Base-by-base conservation (phyloP, 1,284 basidiomycete species). In the Chondrostereum purpureum region DNA sequence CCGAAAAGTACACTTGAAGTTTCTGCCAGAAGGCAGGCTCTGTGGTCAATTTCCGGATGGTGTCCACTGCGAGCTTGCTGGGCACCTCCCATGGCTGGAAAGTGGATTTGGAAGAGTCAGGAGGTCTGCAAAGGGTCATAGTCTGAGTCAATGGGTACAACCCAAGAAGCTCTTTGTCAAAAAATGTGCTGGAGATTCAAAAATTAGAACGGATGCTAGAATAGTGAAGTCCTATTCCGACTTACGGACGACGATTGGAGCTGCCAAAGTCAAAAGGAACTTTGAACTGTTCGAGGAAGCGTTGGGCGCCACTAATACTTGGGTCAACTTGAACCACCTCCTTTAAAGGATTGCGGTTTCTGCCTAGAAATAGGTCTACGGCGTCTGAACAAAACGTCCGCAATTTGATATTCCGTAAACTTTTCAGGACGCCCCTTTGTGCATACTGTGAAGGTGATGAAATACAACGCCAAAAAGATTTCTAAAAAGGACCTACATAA, bases 401-500 rank as follows among this genome's bases (percentile, higher is more conserved):
- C n/a, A 95, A 60, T 63, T 94, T 94, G 62, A 93, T 73, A 57
- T 76, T 77, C 23, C 80, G 70, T 8, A 75, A 61, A 37, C 69
- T 69, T 58, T 86, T 87, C 75, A 83, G 80, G 20, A 83, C 60
- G 1, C 77, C 79, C 48, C 80, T 67, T 59, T 84, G 82, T 1
- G 83, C 77, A 61, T 85, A 85, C 27, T 31, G n/a, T 8, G 27
- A n/a, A n/a, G 27, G 27, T 8, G 27, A 31, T 31, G 27, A 31
- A n/a, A n/a, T n/a, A n/a, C n/a, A n/a, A n/a, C n/a, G n/a, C n/a
- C n/a, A n/a, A n/a, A n/a, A n/a, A n/a, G n/a, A n/a, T n/a, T n/a
- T n/a, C 45, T 14, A 43, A 31, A 35, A 43, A 37, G 13, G 6
- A 62, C 78, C 58, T 60, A 83, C 81, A 62, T 83, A 81, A 52